These are phyloP conservation scores for Agrocybe praecox DNA, from an alignment of 768 basidiomycete genomes.

Conservation along the genomic window DNA sequence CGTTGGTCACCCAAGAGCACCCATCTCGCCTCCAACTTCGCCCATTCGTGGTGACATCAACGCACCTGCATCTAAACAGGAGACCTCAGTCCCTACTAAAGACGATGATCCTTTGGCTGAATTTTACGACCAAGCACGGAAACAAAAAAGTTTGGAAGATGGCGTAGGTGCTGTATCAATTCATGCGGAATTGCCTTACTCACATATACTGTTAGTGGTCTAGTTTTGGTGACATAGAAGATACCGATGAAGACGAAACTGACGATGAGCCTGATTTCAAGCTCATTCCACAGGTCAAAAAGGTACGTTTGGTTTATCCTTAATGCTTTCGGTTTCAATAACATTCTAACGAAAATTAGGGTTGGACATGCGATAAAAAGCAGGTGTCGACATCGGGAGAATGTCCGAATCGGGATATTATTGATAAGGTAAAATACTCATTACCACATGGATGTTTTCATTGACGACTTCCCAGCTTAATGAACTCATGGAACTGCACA, in stretches of 20 bases:
- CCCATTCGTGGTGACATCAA: not conserved
- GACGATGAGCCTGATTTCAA: conserved; percentile 29
- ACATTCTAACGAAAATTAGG: conserved; percentile 35
- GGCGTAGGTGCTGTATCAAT: conserved; percentile 32
- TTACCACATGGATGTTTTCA: not conserved
- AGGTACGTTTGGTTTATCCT: conserved; percentile 2
- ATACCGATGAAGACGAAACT: conserved; percentile 10
- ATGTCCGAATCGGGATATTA: conserved; percentile 71
- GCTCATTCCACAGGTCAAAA: conserved; percentile 5
- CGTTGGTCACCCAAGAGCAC: conserved; percentile 1
- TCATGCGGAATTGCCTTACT: not conserved
- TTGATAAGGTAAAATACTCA: conserved; percentile 60
- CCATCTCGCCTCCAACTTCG: conserved; percentile 16
- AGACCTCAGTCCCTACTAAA: not conserved
- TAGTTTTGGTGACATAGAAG: conserved; percentile 30
- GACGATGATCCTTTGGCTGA: conserved; percentile 60
- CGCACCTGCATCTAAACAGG: conserved; percentile 1
- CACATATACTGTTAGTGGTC: conserved; percentile 27
- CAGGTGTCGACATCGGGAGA: conserved; percentile 24
- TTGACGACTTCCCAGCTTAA: conserved; percentile 47
- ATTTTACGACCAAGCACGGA: conserved; percentile 62
- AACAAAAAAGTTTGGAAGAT: conserved; percentile 34
- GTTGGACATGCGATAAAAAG: conserved; percentile 68
- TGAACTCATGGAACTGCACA: conserved; percentile 67
- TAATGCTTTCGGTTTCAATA: not conserved